Evolutionary conservation across 306 rosid genomes (phyloP).

Genomic region (Castanea mollissima): DNA sequence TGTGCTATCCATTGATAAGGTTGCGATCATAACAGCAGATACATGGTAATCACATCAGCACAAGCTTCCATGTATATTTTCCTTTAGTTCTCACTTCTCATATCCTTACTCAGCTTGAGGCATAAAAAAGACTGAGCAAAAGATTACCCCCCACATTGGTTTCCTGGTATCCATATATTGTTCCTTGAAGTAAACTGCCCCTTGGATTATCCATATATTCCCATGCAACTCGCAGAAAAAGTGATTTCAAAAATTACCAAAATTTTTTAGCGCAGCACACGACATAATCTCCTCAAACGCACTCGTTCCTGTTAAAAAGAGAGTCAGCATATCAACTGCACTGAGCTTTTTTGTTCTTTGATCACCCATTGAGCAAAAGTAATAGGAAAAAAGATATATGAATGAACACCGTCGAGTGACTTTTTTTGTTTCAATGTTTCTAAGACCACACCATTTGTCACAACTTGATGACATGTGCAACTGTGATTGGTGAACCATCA

Average conservation of each 20-base stretch:
- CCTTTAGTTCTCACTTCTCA: neutral
- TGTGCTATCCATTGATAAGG: no score
- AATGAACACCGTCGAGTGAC: no score
- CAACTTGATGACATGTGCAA: no score
- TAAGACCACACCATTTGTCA: no score
- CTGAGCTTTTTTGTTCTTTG: neutral
- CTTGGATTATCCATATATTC: neutral
- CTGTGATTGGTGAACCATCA: no score
- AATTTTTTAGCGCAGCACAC: slow-evolving; percentile 41
- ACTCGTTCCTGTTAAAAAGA: slow-evolving; percentile 62
- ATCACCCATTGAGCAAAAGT: neutral
- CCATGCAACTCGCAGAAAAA: slow-evolving; percentile 1
- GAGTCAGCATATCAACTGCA: neutral
- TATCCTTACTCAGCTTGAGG: neutral
- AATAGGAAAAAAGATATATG: no score
- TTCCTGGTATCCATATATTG: neutral
- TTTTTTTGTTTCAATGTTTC: no score
- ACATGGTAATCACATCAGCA: no score
- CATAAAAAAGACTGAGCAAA: neutral
- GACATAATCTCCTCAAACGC: slow-evolving; percentile 79
- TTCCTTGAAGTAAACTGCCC: neutral
- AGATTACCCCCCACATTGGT: neutral
- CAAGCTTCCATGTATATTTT: neutral
- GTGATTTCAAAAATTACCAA: neutral
- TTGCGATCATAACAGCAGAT: no score